phyloP scores from a whole-genome alignment of 208 protist species.

The Acanthamoeba sp. region DNA sequence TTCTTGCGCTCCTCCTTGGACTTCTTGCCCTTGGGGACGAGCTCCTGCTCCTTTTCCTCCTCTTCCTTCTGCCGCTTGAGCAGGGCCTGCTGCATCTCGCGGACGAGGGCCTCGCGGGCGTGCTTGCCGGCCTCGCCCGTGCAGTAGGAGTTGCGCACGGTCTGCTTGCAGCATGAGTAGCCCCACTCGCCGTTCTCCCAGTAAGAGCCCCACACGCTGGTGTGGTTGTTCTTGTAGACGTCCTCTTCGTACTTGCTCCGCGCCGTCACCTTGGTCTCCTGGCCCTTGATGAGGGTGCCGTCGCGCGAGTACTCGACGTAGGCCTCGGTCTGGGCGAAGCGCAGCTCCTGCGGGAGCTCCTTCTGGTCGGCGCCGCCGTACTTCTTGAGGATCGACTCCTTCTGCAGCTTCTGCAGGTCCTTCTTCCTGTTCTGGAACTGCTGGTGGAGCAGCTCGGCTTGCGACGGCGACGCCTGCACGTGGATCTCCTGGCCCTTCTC shows the following conservation, averaged over 20 bases:
- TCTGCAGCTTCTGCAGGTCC: slow-evolving; percentile 79
- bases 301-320: slow-evolving; percentile 93
- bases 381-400: slow-evolving; percentile 84
- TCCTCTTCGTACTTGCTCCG: slow-evolving; percentile 92
- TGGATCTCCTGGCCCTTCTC: slow-evolving; percentile 87
- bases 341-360: slow-evolving; percentile 79
- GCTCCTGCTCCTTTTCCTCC: slow-evolving; percentile 43
- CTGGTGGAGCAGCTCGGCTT: slow-evolving; percentile 87
- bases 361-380: slow-evolving; percentile 93
- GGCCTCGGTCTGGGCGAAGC: slow-evolving; percentile 90
- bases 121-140: slow-evolving; percentile 87
- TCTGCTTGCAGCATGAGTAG: slow-evolving; percentile 90
- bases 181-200: slow-evolving; percentile 91
- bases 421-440: slow-evolving; percentile 89
- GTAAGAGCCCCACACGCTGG: slow-evolving; percentile 90
- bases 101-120: slow-evolving; percentile 31
- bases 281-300: slow-evolving; percentile 89
- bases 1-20: slow-evolving; percentile 64
- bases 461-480: slow-evolving; percentile 89
- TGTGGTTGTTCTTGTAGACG: slow-evolving; percentile 89
- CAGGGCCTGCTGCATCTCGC: slow-evolving; percentile 50
- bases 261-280: slow-evolving; percentile 78
- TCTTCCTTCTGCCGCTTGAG: slow-evolving; percentile 57
- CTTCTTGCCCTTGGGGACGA: slow-evolving; percentile 69
- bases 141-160: slow-evolving; percentile 89